phyloP scores from a whole-genome alignment of 2,329 filamentous ascomycete species.

The Trichoderma lentiforme region DNA sequence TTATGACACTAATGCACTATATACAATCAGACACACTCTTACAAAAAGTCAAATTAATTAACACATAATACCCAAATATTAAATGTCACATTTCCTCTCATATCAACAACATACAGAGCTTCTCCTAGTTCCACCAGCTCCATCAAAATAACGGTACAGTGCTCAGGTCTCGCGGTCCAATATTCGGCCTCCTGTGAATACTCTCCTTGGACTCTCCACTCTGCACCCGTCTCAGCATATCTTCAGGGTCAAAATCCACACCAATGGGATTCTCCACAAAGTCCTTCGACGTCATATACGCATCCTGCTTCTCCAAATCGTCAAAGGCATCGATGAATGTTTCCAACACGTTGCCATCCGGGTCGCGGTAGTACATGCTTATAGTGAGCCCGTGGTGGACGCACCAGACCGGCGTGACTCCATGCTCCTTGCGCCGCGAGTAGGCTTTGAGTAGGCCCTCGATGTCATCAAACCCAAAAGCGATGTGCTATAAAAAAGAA shows the following conservation, averaged over 20 bases:
- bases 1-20: background rate
- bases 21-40: background rate
- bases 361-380: slow-evolving; percentile 48
- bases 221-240: slow-evolving; percentile 6
- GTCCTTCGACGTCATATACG: slow-evolving; percentile 36
- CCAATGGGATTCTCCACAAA: slow-evolving; percentile 39
- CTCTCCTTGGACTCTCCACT: slow-evolving; percentile 6
- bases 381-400: slow-evolving; percentile 48
- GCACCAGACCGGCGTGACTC: slow-evolving; percentile 40
- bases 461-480: background rate
- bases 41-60: background rate
- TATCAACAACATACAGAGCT: background rate
- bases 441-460: background rate
- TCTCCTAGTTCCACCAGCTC: background rate
- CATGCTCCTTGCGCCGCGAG: slow-evolving; percentile 26
- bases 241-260: slow-evolving; percentile 18
- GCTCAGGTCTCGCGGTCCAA: slow-evolving; percentile 4
- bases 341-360: slow-evolving; percentile 48
- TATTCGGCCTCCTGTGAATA: slow-evolving; percentile 17
- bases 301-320: slow-evolving; percentile 34
- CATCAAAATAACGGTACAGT: background rate
- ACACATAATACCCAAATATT: background rate
- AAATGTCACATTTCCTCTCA: background rate
- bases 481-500: background rate
- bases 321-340: slow-evolving; percentile 45